Evolutionary conservation across 148 eudicot genomes (phyloP), one percentile per base, ranked within the genome.

Genomic region (Camellia granthamiana): DNA sequence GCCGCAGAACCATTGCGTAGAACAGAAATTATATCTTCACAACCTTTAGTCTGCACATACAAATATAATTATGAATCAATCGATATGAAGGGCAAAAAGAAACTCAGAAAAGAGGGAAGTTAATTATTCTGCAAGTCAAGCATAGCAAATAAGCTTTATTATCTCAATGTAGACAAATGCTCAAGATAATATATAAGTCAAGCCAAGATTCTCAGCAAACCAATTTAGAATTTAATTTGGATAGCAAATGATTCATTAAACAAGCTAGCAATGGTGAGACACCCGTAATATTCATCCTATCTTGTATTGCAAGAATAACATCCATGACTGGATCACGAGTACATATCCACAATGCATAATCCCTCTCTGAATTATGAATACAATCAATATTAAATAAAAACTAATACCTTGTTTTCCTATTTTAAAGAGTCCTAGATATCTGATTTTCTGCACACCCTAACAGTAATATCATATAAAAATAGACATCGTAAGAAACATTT

Each of bases 1-100:
- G 85, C 92, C 41, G 92, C 92, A 77, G 92, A 84, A 77, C 92
- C 92, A 84, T 79, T 86, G 65, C 92, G 83, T 72, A 89, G 83
- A 62, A 78, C 83, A 75, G 89, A 85, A 55, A 89, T 79, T 72
- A 87, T 73, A 18, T 89, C 90, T 77, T 87, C 87, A 84, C 90
- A 85, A n/a, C 87, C 85, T 84, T 87, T 89, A 69, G 69, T 73
- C 92, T 89, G 83, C 68, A 42, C 21, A 71, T 68, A 61, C 60
- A 82, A 23, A 38, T 51, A 72, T 44, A 23, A 74, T 78, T 56
- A 75, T 38, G 60, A 49, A 61, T n/a, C 44, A 51, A n/a, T 62
- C 56, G 12, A 41, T 11, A 41, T 5, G 43, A 21, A 61, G 56
- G 42, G 19, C 13, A 78, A 67, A 30, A 78, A 54, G 12, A 52